phyloP scores from a whole-genome alignment of 2,329 filamentous ascomycete species.

The Aspergillus hiratsukae region DNA sequence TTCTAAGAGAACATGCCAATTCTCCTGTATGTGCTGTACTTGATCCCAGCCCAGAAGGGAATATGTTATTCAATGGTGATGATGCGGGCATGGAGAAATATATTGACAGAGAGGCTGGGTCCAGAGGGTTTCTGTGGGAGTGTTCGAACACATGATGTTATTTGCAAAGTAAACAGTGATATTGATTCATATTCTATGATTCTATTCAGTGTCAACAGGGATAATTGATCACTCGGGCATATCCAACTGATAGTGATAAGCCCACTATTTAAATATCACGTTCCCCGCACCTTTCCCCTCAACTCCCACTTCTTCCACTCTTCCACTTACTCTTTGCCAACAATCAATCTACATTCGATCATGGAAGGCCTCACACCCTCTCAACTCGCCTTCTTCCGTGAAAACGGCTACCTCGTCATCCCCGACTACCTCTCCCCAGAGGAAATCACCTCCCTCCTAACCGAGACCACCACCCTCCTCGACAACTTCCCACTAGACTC shows the following conservation, averaged over 20 bases:
- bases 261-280: not conserved
- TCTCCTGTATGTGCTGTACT: too few relatives aligned
- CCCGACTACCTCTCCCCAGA: constrained; percentile 65
- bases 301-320: not conserved
- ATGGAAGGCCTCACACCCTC: constrained; percentile 55
- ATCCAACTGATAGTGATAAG: not conserved
- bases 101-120: not conserved
- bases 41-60: not conserved
- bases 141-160: constrained; percentile 19
- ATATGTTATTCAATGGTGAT: not conserved
- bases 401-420: constrained; percentile 87
- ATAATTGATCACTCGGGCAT: not conserved
- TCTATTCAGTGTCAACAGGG: not conserved
- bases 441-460: constrained; percentile 65
- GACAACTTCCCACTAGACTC: constrained; percentile 69
- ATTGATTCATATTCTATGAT: not conserved
- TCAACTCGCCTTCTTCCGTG: constrained; percentile 68
- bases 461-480: constrained; percentile 71
- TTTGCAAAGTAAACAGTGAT: not conserved
- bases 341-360: not conserved
- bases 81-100: not conserved
- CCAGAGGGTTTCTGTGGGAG: not conserved
- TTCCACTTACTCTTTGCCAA: too few relatives aligned
- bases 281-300: not conserved
- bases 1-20: too few relatives aligned